Evolutionary conservation across 2,329 filamentous ascomycete genomes (phyloP).

Genomic region (Colletotrichum tofieldiae): DNA sequence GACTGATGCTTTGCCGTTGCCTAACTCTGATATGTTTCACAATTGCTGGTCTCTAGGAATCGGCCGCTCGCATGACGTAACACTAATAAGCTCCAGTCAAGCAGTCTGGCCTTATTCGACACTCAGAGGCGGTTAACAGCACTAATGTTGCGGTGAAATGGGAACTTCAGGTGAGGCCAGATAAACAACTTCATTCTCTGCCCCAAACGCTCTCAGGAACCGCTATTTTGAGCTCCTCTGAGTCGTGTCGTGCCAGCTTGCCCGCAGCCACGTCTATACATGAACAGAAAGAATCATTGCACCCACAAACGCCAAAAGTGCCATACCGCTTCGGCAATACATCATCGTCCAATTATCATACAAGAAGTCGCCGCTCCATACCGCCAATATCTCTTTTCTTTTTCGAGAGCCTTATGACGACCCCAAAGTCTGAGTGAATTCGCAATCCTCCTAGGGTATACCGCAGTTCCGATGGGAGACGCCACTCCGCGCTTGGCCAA

Average conservation of each 20-base stretch:
- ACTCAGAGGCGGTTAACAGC: not conserved
- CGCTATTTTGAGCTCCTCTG: constrained; percentile 7
- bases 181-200: constrained; percentile 31
- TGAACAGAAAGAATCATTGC: constrained; percentile 36
- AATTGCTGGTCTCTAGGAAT: too few relatives aligned
- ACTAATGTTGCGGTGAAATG: not conserved
- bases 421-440: not conserved
- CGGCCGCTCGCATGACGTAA: not conserved
- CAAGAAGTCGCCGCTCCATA: constrained; percentile 37
- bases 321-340: constrained; percentile 39
- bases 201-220: constrained; percentile 22
- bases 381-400: constrained; percentile 12
- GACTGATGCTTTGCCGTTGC: not conserved
- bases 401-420: constrained; percentile 7
- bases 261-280: constrained; percentile 38
- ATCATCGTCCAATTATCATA: constrained; percentile 42
- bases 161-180: constrained; percentile 8
- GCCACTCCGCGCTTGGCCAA: constrained; percentile 5
- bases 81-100: not conserved
- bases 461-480: constrained; percentile 17
- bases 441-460: constrained; percentile 13
- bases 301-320: constrained; percentile 40
- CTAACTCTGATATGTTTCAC: not conserved
- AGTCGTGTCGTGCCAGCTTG: constrained; percentile 13
- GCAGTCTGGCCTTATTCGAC: not conserved